A percentile compares a stretch with the other conserved stretches of the same genome.
phyloP scores from a whole-genome alignment of 2,329 filamentous ascomycete genomes.

The Fusarium sp. region DNA sequence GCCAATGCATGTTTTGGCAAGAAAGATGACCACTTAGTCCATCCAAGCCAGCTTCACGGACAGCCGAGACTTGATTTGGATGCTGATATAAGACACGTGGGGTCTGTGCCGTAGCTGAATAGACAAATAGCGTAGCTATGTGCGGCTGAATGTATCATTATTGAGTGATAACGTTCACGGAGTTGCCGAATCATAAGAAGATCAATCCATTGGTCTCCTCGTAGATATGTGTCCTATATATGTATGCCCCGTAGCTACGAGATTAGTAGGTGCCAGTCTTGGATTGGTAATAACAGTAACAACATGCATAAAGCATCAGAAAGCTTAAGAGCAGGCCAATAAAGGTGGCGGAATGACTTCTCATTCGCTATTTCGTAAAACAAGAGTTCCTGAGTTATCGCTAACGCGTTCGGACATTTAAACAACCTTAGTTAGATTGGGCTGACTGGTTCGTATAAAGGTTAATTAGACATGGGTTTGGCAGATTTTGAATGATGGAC shows the following conservation, averaged over 20 bases:
- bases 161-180: background rate
- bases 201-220: background rate
- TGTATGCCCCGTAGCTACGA: background rate
- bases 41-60: background rate
- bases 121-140: background rate
- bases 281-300: background rate
- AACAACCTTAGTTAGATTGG: background rate
- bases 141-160: background rate
- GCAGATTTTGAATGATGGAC: background rate
- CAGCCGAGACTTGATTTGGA: background rate
- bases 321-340: background rate
- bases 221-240: background rate
- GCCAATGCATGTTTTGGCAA: background rate
- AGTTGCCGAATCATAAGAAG: background rate
- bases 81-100: background rate
- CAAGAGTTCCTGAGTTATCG: background rate
- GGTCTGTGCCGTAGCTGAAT: background rate
- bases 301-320: background rate
- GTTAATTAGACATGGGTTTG: background rate
- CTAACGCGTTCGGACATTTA: background rate
- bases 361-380: conserved; percentile 4
- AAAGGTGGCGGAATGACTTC: background rate
- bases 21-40: background rate
- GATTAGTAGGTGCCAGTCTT: background rate
- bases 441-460: conserved; percentile 1